Evolutionary conservation across 1,284 basidiomycete genomes (phyloP).

Genomic region (Tylopilus orsonianus): DNA sequence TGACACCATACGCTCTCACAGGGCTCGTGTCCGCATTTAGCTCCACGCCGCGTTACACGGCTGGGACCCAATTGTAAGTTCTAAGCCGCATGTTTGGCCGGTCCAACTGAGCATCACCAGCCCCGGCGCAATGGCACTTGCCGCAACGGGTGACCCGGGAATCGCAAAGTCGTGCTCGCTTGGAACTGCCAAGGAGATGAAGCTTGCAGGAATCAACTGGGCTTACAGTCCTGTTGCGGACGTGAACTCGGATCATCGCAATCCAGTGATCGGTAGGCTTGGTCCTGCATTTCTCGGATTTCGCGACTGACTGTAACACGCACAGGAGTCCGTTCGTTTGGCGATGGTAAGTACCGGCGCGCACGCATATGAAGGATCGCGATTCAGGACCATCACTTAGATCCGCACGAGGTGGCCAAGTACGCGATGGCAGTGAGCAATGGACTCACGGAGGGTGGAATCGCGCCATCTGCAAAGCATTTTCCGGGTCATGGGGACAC

Average conservation of each 20-base stretch:
- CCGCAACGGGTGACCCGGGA: slow-evolving; percentile 49
- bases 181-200: slow-evolving; percentile 56
- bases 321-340: slow-evolving; percentile 66
- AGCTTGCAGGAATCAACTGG: slow-evolving; percentile 67
- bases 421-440: slow-evolving; percentile 48
- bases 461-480: slow-evolving; percentile 66
- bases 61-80: slow-evolving; percentile 64
- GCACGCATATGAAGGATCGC: no score
- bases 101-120: slow-evolving; percentile 35
- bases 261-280: slow-evolving; percentile 65
- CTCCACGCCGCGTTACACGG: slow-evolving; percentile 35
- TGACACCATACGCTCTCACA: slow-evolving; percentile 23
- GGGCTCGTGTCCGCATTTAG: slow-evolving; percentile 68
- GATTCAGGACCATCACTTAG: slow-evolving; percentile 33
- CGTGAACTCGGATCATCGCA: slow-evolving; percentile 62
- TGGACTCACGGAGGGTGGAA: slow-evolving; percentile 47
- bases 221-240: slow-evolving; percentile 68
- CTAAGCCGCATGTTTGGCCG: neutral
- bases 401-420: slow-evolving; percentile 49
- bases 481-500: slow-evolving; percentile 77
- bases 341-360: slow-evolving; percentile 48
- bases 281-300: neutral
- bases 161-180: slow-evolving; percentile 48
- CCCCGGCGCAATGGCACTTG: slow-evolving; percentile 71
- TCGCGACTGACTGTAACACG: slow-evolving; percentile 1